Percentiles rank a stretch among this genome's conserved stretches.
Evolutionary conservation across 2,329 filamentous ascomycete genomes (phyloP).

Genomic region (Phialemonium atrogriseum): DNA sequence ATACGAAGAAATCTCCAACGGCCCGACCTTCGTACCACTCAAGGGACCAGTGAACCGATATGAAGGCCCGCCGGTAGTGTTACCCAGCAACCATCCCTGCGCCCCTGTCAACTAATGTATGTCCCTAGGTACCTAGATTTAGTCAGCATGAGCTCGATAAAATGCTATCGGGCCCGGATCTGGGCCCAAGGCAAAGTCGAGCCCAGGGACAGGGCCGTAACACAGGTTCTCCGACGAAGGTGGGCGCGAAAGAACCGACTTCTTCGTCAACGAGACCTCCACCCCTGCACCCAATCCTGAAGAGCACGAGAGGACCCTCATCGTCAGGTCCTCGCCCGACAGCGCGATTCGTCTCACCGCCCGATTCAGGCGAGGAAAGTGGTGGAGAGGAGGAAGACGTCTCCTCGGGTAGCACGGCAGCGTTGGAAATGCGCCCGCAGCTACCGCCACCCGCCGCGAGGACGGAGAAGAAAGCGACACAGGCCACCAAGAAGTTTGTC

Average conservation of each 20-base stretch:
- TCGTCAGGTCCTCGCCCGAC: slow-evolving; percentile 46
- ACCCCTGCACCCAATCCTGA: slow-evolving; percentile 49
- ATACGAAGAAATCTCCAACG: slow-evolving; percentile 50
- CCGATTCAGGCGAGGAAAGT: slow-evolving; percentile 37
- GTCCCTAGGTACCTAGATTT: slow-evolving; percentile 10
- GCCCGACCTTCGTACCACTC: slow-evolving; percentile 48
- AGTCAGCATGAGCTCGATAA: slow-evolving; percentile 10
- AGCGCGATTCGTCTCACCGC: slow-evolving; percentile 51
- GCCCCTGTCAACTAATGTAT: slow-evolving; percentile 8
- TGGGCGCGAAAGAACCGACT: slow-evolving; percentile 9
- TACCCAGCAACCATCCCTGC: slow-evolving; percentile 12
- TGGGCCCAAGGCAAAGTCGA: slow-evolving; percentile 2
- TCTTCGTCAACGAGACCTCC: slow-evolving; percentile 38
- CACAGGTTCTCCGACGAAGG: background rate
- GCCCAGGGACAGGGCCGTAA: background rate
- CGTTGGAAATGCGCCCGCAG: slow-evolving; percentile 14
- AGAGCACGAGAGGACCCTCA: slow-evolving; percentile 48
- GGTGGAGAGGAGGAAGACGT: slow-evolving; percentile 24
- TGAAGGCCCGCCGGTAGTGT: slow-evolving; percentile 43
- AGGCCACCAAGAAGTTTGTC: slow-evolving; percentile 28
- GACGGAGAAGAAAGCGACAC: slow-evolving; percentile 13
- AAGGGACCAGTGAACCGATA: slow-evolving; percentile 44
- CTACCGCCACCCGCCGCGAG: slow-evolving; percentile 13
- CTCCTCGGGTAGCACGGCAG: slow-evolving; percentile 31
- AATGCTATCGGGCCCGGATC: background rate